Base-by-base conservation (phyloP, 441 rosid genomes). In the Capsella rubella region DNA sequence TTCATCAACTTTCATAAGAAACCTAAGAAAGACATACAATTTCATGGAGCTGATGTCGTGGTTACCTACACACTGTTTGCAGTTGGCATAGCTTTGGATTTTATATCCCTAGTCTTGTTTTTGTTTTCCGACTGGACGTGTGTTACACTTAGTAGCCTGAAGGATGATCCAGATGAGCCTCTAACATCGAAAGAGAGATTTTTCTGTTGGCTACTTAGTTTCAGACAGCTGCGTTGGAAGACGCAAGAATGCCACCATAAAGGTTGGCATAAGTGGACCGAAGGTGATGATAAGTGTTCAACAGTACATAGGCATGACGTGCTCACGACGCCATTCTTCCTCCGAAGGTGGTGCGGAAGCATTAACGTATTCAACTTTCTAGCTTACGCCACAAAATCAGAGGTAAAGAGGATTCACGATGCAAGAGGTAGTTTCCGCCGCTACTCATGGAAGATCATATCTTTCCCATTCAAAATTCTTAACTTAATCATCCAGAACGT, bases 121-220 rank as follows among this genome's bases (percentile, higher is more conserved):
- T 1, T 82, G 66, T 82, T 83, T 71, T 89, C 91, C 0, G 85
- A 82, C 28, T 83, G 90, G 91, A 82, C 84, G 0, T 80, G 73
- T 14, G 80, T 74, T 37, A 5, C 69, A 27, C 69, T 76, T 3
- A 50, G 55, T 29, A 62, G 75, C 40, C 37, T 71, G 3, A 73
- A 68, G 16, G 64, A 69, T 1, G 2, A 64, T 3, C 49, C 78
- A 0, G 81, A 67, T 0, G 35, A 40, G 34, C 0, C 1, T 31
- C 49, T 37, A 5, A 14, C 45, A 2, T 2, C 1, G n/a, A 14
- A 6, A 3, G 77, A 74, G 1, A 2, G 0, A 6, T 0, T 40
- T 29, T 58, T 84, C 34, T 5, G 15, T 4, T 3, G 67, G 67
- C 54, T 76, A 59, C 80, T 83, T 10, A 0, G 18, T 10, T 3